Base-by-base conservation (phyloP, 2,329 filamentous ascomycete species). In the Talaromyces verruculosus region DNA sequence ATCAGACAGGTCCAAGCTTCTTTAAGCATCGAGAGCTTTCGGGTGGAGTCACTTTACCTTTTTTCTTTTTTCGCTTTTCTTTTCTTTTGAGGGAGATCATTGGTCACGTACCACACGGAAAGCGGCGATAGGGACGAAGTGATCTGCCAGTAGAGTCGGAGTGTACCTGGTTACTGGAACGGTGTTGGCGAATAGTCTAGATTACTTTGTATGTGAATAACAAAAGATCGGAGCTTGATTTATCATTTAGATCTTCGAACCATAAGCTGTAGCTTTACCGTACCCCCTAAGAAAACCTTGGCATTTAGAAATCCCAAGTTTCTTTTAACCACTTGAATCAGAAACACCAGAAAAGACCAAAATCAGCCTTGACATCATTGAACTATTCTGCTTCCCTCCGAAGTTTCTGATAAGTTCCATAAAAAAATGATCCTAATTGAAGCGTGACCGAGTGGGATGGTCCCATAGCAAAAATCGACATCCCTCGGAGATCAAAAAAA, bases 401-500 rank as follows among this genome's bases (percentile, higher is more conserved):
- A 61, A 2, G 11, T 28, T 41, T 43, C 37, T 45, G 22, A 13
- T 15, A 45, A 30, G 25, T 30, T 39, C 22, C 19, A 43, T 30
- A 4, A 33, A 43, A 43, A 0, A 25, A 30, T 30, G 10, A 15
- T 43, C 13, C 22, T 6, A 10, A n/a, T 28, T 30, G 57, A 43
- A 25, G 19, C 22, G 39, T 43, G 57, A 45, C 35, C 25, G 8
- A 22, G n/a, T 55, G 17, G 15, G 15, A 33, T 43, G 37, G 37
- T 19, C 22, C 19, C 41, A 33, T 45, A 47, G 8, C 3, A 22
- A 33, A 47, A 61, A 13, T 45, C 17, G 17, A 47, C 39, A 47
- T 47, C 37, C 58, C 58, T 61, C 58, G 58, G 58, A 61, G 58
- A 61, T 61, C 58, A 19, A 7, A 19, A 57, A 47, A 61, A 22